Conservation (phyloP, 2,329 filamentous ascomycete genomes). For the Aspergillus tamarii region DNA sequence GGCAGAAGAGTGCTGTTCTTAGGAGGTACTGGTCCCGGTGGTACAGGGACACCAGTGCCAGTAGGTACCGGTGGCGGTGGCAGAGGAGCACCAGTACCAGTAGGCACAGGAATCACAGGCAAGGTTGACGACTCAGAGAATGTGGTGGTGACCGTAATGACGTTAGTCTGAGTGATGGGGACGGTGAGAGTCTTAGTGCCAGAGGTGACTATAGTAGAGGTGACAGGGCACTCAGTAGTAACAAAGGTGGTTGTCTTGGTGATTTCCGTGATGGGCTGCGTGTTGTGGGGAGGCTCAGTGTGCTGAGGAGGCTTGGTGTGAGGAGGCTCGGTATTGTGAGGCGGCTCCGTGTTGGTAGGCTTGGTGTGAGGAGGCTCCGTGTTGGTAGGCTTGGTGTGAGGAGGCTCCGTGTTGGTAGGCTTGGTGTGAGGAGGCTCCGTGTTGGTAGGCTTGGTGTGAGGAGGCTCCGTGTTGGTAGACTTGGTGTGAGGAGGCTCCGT, state of each 20-base stretch:
- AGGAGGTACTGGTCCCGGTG: background rate
- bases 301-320: background rate
- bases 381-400: background rate
- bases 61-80: no score
- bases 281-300: background rate
- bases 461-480: background rate
- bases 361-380: conserved; percentile 1
- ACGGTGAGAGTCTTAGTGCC: conserved; percentile 32
- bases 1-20: no score
- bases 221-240: conserved; percentile 40
- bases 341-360: background rate
- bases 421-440: background rate
- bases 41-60: conserved; percentile 19
- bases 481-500: background rate
- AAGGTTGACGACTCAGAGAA: conserved; percentile 26
- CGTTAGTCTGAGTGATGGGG: conserved; percentile 37
- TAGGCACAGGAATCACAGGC: conserved; percentile 14
- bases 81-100: no score
- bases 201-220: conserved; percentile 32
- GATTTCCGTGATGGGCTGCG: conserved; percentile 22
- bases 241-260: conserved; percentile 37
- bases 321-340: background rate
- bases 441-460: background rate
- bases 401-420: no score
- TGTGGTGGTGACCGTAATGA: conserved; percentile 34